Conservation (phyloP, 2,329 filamentous ascomycete species). For the Purpureocillium lavendulum region DNA sequence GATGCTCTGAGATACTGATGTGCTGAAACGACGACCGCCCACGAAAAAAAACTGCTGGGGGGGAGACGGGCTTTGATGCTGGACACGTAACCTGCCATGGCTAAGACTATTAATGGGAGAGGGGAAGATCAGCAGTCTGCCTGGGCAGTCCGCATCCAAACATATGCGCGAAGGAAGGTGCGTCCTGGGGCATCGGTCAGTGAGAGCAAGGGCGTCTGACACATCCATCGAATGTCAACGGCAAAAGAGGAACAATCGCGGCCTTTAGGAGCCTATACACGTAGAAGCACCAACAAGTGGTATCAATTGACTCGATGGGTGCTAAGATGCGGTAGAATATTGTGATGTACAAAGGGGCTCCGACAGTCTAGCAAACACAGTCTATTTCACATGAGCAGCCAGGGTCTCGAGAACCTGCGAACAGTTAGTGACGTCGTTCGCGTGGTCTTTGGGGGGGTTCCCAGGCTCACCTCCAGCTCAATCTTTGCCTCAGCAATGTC, state of each 20-base stretch:
- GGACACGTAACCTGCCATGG: no score
- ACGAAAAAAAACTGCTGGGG: no score
- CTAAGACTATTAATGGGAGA: no score
- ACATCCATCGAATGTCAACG: no score
- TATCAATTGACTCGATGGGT: slow-evolving; percentile 27
- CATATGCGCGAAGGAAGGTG: no score
- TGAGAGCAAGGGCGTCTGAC: no score
- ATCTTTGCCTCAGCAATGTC: slow-evolving; percentile 99
- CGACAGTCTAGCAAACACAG: slow-evolving; percentile 29
- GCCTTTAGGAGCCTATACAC: no score
- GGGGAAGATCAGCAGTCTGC: no score
- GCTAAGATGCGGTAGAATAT: slow-evolving; percentile 23
- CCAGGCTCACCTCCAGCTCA: slow-evolving; percentile 73
- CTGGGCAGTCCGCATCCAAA: no score
- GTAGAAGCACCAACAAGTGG: slow-evolving; percentile 19
- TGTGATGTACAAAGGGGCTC: slow-evolving; percentile 34
- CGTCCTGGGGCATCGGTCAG: no score
- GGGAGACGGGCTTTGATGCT: no score
- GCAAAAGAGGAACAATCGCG: no score
- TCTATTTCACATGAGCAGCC: slow-evolving; percentile 73
- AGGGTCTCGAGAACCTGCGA: slow-evolving; percentile 77
- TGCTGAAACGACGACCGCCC: not conserved
- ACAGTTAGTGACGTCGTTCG: slow-evolving; percentile 1
- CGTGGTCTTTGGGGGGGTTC: not conserved
- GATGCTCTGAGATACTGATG: slow-evolving; percentile 1